Evolutionary conservation across 2,329 filamentous ascomycete genomes (phyloP).

Genomic region (Stachybotrys echinatus): DNA sequence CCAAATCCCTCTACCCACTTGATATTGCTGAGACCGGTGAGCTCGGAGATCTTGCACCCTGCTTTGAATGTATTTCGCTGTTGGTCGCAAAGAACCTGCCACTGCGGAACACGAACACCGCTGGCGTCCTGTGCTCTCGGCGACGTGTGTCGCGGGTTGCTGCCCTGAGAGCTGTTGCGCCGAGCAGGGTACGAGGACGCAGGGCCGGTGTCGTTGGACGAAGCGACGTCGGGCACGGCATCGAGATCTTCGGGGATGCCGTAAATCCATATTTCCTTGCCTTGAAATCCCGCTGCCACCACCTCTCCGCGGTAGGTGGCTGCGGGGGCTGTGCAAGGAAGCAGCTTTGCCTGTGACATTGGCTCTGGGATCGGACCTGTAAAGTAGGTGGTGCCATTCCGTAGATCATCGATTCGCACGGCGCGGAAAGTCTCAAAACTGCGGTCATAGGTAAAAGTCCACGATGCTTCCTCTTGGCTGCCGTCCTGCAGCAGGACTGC

Average conservation of each 20-base stretch:
- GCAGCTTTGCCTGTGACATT: slow-evolving; percentile 48
- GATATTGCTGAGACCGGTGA: slow-evolving; percentile 61
- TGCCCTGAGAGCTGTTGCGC: slow-evolving; percentile 21
- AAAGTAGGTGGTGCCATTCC: slow-evolving; percentile 75
- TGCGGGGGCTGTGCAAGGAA: slow-evolving; percentile 65
- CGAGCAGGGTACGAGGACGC: slow-evolving; percentile 20
- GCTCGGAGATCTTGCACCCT: slow-evolving; percentile 59
- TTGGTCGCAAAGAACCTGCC: slow-evolving; percentile 65
- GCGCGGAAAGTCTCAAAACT: slow-evolving; percentile 74
- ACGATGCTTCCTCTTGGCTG: slow-evolving; percentile 59
- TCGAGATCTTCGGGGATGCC: slow-evolving; percentile 71
- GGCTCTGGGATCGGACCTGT: slow-evolving; percentile 59
- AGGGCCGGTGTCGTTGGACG: slow-evolving; percentile 13
- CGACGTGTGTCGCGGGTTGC: slow-evolving; percentile 24
- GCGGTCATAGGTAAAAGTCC: slow-evolving; percentile 74
- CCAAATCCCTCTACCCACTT: slow-evolving; percentile 64
- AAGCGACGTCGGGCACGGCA: slow-evolving; percentile 43
- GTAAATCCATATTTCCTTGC: slow-evolving; percentile 72
- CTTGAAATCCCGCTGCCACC: slow-evolving; percentile 68
- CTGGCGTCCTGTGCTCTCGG: slow-evolving; percentile 20
- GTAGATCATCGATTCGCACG: slow-evolving; percentile 67
- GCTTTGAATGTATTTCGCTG: slow-evolving; percentile 65
- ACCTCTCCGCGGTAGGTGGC: slow-evolving; percentile 66
- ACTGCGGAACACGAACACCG: slow-evolving; percentile 50
- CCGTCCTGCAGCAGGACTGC: slow-evolving; percentile 63